Conservation (phyloP, 352 stramenopile genomes). For the Phytophthora nicotianae region DNA sequence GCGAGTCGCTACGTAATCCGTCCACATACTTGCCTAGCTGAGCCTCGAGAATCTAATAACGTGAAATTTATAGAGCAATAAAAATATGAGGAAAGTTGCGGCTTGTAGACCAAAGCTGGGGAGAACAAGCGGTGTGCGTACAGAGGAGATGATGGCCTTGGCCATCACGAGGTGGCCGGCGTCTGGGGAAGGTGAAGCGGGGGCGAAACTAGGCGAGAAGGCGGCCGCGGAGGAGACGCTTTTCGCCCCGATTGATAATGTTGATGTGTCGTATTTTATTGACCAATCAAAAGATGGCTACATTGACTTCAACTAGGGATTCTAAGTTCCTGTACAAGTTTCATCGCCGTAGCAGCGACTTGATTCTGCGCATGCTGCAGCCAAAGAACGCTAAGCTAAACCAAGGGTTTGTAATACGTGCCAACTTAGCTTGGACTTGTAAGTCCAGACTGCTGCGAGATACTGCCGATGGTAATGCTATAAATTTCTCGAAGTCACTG, state of each 20-base stretch:
- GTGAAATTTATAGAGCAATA: too few species aligned
- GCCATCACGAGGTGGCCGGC: slow-evolving; percentile 41
- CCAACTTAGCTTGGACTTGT: too few species aligned
- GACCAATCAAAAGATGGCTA: not conserved
- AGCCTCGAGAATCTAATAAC: slow-evolving; percentile 68
- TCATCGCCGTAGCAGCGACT: too few species aligned
- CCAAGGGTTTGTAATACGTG: too few species aligned
- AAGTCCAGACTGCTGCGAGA: too few species aligned
- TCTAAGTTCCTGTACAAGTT: too few species aligned
- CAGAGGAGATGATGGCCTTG: slow-evolving; percentile 74
- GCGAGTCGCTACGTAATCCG: slow-evolving; percentile 73
- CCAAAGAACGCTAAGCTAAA: too few species aligned
- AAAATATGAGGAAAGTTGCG: slow-evolving; percentile 2
- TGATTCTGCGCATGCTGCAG: too few species aligned
- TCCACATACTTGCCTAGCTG: slow-evolving; percentile 86
- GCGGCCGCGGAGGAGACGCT: not conserved
- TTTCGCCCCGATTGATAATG: not conserved
- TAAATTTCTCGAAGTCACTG: too few species aligned
- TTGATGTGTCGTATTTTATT: not conserved
- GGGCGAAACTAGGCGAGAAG: not conserved
- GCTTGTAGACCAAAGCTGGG: slow-evolving; percentile 1
- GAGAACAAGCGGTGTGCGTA: slow-evolving; percentile 24
- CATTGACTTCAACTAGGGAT: not conserved
- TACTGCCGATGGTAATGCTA: too few species aligned
- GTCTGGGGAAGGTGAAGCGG: not conserved